Base-by-base conservation (phyloP, 805 yeast species). In the Candida suzukii region DNA sequence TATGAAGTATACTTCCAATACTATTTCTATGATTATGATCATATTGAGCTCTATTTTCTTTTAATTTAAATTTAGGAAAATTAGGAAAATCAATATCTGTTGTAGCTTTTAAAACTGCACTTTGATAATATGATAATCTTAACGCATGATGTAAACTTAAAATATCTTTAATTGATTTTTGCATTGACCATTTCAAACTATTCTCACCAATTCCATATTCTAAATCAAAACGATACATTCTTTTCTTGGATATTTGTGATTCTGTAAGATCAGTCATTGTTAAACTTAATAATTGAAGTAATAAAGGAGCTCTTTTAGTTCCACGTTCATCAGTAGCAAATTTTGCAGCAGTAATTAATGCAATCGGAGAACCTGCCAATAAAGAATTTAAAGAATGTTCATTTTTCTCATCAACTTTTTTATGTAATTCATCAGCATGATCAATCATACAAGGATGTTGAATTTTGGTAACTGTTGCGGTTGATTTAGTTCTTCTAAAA, bases 151-250 rank as follows among this genome's bases (percentile, higher is more conserved):
- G 95, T 41, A 91, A 67, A 21, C 70, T 70, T n/a, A 75, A 63
- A 34, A 93, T 67, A 46, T 88, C 96, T 50, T 79, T 77, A 37
- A 81, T 76, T 19, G 78, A 82, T 51, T 82, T 83, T 24, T 77
- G 70, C 7, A 93, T 75, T 1, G 81, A 68, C 99, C 99, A 93
- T 50, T 76, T 76, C 51, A 88, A 66, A 41, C 88, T 64, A 42
- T 80, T 76, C 6, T 78, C 75, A 2, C 96, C 96, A 26, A 88
- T 76, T 7, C 98, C 99, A 55, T 93, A 93, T 56, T 90, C 96
- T 35, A 93, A 66, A 38, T 83, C 85, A n/a, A 93, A 66, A 44
- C 74, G 68, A 50, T 75, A 83, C 41, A 68, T 73, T 42, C 63
- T 51, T 40, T 67, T 71, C 44, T 66, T 69, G 2, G 71, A 61